Evolutionary conservation across 345 rosid genomes (phyloP), one percentile per base, ranked within the genome.

Genomic region (Eucalyptus leucophloia): DNA sequence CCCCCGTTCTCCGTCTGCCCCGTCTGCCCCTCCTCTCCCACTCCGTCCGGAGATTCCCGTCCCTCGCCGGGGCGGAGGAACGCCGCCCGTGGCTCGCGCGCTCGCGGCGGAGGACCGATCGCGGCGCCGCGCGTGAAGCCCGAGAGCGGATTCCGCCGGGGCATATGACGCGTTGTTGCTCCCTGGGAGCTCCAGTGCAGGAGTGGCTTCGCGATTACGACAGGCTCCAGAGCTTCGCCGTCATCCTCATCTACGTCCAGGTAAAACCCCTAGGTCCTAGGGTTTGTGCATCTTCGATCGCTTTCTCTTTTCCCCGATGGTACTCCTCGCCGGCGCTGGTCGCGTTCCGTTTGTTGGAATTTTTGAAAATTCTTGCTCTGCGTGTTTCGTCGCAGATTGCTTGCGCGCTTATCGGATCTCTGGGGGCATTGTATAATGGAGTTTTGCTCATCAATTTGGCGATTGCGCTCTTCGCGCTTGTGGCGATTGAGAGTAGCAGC

Each of bases 401-500:
- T 8, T 96, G 99, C 90, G 96, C 99, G 14, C 90, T 97, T 92
- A 93, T 96, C 86, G 99, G 99, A 92, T 96, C 99, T 17, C 92
- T 96, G 6, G 99, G 99, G 7, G 98, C 99, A 89, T 93, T 94
- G 91, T 96, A 95, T 95, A 97, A 96, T 83, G 99, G 99, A 53
- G 96, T 96, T 4, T 90, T 95, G 92, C 88, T 97, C 40, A 92
- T 95, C 37, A 94, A 96, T 90, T 91, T 98, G 86, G 95, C 91
- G 88, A 95, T 98, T 47, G 96, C 99, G 10, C 92, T 97, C 89
- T 97, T 96, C 81, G 98, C 99, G 16, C 94, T 97, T 77, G 98
- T 96, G 6, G 99, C 98, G 50, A 96, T 96, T 83, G 99, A 95
- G 91, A 97, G 98, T 86, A 94, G 95, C 92, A 95, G 97, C 90